A percentile compares a stretch with the other conserved stretches of the same genome.
Evolutionary conservation across 2,329 filamentous ascomycete genomes (phyloP).

Genomic region (Monilinia vaccinii-corymbosi): DNA sequence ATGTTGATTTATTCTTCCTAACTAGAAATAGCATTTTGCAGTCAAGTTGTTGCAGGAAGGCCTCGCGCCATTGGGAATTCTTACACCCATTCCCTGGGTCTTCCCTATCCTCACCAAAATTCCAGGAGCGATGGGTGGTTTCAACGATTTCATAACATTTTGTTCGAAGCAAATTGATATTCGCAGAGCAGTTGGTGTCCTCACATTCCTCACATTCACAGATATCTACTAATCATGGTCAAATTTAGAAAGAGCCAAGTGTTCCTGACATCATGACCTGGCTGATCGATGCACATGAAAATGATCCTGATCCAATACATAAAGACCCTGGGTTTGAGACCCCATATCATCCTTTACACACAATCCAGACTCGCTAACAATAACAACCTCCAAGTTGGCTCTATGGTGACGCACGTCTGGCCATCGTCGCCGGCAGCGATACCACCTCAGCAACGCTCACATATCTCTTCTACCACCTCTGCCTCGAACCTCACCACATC

Average conservation of each 20-base stretch:
- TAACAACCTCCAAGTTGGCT: constrained; percentile 11
- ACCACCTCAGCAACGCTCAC: constrained; percentile 35
- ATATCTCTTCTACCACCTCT: constrained; percentile 32
- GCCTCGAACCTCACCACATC: constrained; percentile 10
- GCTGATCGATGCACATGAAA: constrained; percentile 13
- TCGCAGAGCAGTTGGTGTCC: constrained; percentile 11
- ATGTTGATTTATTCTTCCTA: background rate
- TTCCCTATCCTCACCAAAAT: constrained; percentile 15
- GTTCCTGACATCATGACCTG: constrained; percentile 15
- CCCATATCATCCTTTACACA: background rate
- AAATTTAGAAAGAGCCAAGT: constrained; percentile 8
- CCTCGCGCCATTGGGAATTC: constrained; percentile 11
- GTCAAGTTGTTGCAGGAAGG: constrained; percentile 14
- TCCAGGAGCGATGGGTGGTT: constrained; percentile 10
- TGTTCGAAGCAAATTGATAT: constrained; percentile 11
- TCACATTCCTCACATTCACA: no score
- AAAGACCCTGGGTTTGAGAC: background rate
- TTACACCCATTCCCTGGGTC: constrained; percentile 20
- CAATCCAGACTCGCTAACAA: background rate
- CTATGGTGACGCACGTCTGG: constrained; percentile 18
- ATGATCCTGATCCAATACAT: constrained; percentile 4
- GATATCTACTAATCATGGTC: background rate
- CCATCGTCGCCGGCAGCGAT: constrained; percentile 35
- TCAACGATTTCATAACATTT: constrained; percentile 12
- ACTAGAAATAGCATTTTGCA: constrained; percentile 7